Percentiles rank a stretch among this genome's conserved stretches.
Evolutionary conservation across 2,329 filamentous ascomycete species (phyloP).

Genomic region (Botryosphaeria agaves): DNA sequence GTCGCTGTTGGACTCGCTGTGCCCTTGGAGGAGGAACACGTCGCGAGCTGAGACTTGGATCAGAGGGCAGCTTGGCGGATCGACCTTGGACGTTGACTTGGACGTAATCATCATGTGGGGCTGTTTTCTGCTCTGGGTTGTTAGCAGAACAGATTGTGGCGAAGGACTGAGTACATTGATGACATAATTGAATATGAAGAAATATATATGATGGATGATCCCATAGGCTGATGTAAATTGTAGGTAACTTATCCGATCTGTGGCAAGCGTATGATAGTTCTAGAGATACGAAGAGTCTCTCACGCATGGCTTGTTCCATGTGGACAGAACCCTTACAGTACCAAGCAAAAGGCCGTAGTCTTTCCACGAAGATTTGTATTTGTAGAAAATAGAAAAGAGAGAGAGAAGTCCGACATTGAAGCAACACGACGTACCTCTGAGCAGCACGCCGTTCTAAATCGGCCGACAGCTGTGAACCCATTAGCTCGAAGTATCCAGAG

Average conservation of each 20-base stretch:
- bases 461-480: background rate
- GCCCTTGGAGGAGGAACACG: conserved; percentile 23
- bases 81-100: background rate
- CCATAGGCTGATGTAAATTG: too few relatives aligned
- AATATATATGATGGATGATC: too few relatives aligned
- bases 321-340: too few relatives aligned
- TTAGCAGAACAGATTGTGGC: background rate
- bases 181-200: too few relatives aligned
- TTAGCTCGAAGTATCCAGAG: conserved; percentile 4
- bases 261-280: too few relatives aligned
- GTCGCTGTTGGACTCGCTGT: conserved; percentile 1
- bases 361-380: too few relatives aligned
- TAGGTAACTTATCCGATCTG: too few relatives aligned
- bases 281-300: too few relatives aligned
- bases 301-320: too few relatives aligned
- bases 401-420: background rate
- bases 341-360: too few relatives aligned
- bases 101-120: background rate
- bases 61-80: conserved; percentile 19
- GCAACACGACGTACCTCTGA: background rate
- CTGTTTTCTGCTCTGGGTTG: background rate
- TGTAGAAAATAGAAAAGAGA: background rate
- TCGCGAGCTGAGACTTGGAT: conserved; percentile 22
- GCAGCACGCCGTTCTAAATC: background rate
- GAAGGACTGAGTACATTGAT: too few relatives aligned